Conservation (phyloP, 108 stramenopile species). For the Schizochytrium sp. region DNA sequence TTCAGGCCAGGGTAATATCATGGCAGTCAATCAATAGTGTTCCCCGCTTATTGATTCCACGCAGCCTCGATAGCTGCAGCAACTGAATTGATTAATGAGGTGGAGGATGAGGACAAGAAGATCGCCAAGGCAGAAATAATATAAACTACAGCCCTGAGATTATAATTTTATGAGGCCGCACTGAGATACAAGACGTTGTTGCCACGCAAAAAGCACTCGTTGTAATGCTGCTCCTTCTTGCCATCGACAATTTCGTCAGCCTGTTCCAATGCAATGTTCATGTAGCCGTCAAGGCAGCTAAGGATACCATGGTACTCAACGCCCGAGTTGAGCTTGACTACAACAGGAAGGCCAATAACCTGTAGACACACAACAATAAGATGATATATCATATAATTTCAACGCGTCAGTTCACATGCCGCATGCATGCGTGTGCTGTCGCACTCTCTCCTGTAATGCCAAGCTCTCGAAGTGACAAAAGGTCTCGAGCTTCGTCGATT, state of each 20-base stretch:
- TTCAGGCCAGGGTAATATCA: too few species aligned
- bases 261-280: constrained; percentile 99
- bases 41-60: too few species aligned
- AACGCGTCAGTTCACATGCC: too few species aligned
- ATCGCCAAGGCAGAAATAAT: too few species aligned
- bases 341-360: constrained; percentile 89
- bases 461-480: too few species aligned
- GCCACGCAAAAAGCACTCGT: constrained; percentile 99
- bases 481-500: neutral
- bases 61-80: too few species aligned
- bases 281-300: constrained; percentile 98
- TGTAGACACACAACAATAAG: neutral
- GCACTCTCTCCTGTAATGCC: too few species aligned
- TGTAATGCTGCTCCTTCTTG: constrained; percentile 95
- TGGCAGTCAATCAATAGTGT: too few species aligned
- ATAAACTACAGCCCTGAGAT: neutral
- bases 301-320: constrained; percentile 94
- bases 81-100: too few species aligned
- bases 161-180: constrained; percentile 5
- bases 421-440: too few species aligned
- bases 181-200: constrained; percentile 86
- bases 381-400: too few species aligned
- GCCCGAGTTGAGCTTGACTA: constrained; percentile 95
- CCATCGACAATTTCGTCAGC: constrained; percentile 98
- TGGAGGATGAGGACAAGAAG: too few species aligned